Conservation (phyloP, 768 basidiomycete genomes). For the Lactarius psammicola region DNA sequence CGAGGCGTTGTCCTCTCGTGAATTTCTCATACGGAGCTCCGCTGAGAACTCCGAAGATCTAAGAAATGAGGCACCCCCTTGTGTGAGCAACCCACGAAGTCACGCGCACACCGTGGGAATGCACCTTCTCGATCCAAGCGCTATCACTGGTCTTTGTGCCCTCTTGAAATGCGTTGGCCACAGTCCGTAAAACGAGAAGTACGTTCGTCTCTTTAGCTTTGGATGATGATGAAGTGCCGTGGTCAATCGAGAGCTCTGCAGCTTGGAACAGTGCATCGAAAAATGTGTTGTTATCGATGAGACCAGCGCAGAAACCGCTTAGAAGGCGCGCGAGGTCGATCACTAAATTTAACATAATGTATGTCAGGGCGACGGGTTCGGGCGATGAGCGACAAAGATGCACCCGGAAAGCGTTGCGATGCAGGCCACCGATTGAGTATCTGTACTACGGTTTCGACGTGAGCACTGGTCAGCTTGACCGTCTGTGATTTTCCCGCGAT, state of each 20-base stretch:
- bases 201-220: constrained; percentile 85
- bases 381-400: constrained; percentile 16
- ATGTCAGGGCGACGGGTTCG: not conserved
- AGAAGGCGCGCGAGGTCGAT: constrained; percentile 84
- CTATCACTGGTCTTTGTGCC: constrained; percentile 43
- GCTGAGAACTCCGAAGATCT: constrained; percentile 58
- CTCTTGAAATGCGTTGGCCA: constrained; percentile 78
- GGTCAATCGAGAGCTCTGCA: constrained; percentile 57
- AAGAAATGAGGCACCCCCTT: constrained; percentile 20
- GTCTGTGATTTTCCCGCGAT: constrained; percentile 40
- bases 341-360: constrained; percentile 53
- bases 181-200: constrained; percentile 70
- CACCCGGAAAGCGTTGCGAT: constrained; percentile 71
- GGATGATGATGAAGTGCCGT: constrained; percentile 53
- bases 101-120: constrained; percentile 17
- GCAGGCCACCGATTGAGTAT: constrained; percentile 75
- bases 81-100: not conserved
- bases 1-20: constrained; percentile 70
- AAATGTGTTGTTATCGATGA: constrained; percentile 50
- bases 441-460: constrained; percentile 60
- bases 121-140: constrained; percentile 53
- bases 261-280: constrained; percentile 63
- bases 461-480: constrained; percentile 42
- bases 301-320: constrained; percentile 57
- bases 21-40: constrained; percentile 53